These are phyloP conservation scores for Eucalyptus sideroxylon DNA, from an alignment of 345 rosid genomes.

Conservation along the genomic window DNA sequence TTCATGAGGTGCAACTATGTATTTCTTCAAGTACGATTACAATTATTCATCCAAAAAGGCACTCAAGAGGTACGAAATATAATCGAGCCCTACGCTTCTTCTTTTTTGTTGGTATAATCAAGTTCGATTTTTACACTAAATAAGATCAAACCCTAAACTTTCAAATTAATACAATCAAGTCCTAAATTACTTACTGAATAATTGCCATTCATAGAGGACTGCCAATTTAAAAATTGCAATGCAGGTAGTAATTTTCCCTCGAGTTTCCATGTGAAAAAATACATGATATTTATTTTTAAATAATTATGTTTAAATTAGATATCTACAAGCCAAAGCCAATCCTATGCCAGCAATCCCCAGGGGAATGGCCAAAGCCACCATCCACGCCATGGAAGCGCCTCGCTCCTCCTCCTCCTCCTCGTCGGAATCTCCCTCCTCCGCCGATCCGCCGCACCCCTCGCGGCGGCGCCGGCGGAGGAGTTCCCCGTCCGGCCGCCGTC, in stretches of 20 bases:
- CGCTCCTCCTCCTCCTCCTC: background rate
- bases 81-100: background rate
- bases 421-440: background rate
- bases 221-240: background rate
- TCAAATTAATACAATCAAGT: accelerated
- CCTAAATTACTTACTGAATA: background rate
- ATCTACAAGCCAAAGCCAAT: conserved; percentile 13
- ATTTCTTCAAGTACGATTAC: accelerated
- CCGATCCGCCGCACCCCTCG: background rate
- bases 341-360: conserved; percentile 38
- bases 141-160: background rate
- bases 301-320: background rate
- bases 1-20: background rate
- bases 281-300: background rate
- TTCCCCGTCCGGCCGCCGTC: background rate
- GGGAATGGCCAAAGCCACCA: conserved; percentile 23
- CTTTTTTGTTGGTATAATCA: background rate
- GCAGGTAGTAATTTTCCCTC: background rate
- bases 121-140: accelerated
- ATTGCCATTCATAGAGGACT: background rate
- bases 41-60: background rate
- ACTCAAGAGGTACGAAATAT: no score
- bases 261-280: background rate
- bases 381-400: conserved; percentile 4
- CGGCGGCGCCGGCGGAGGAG: background rate